Conservation (phyloP, 164 flowering plant species). For the Saururus chinensis region DNA sequence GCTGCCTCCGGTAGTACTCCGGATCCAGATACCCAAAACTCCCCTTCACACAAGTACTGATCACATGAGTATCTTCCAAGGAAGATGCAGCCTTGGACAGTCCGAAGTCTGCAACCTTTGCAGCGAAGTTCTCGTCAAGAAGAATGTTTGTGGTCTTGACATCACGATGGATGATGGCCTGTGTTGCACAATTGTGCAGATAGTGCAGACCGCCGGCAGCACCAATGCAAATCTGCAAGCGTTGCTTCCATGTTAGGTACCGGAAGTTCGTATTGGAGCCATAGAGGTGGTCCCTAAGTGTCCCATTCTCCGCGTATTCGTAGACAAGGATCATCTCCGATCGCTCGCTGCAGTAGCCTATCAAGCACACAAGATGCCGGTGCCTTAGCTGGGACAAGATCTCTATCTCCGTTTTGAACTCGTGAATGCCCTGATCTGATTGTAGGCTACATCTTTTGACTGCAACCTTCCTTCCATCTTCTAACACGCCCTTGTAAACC, state of each 20-base stretch:
- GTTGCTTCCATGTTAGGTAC: conserved; percentile 12
- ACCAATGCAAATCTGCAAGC: conserved; percentile 13
- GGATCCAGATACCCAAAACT: conserved; percentile 16
- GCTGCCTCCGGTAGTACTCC: conserved; percentile 14
- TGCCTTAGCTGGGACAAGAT: conserved; percentile 25
- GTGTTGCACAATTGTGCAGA: conserved; percentile 12
- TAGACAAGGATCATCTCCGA: conserved; percentile 16
- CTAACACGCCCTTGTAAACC: conserved; percentile 72
- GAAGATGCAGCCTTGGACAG: conserved; percentile 10
- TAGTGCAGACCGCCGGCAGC: conserved; percentile 16
- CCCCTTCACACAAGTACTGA: conserved; percentile 16
- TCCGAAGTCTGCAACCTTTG: conserved; percentile 15
- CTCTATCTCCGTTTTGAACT: conserved; percentile 22
- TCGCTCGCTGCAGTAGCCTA: conserved; percentile 15
- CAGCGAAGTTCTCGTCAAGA: conserved; percentile 11
- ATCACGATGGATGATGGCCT: conserved; percentile 14
- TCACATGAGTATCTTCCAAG: conserved; percentile 14
- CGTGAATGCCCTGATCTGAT: conserved; percentile 36
- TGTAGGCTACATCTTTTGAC: conserved; percentile 75
- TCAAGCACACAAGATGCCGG: conserved; percentile 10
- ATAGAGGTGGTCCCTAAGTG: conserved; percentile 13
- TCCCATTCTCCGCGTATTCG: conserved; percentile 13
- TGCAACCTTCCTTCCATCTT: conserved; percentile 66
- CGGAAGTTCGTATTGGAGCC: conserved; percentile 1
- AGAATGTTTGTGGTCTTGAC: conserved; percentile 17